Conservation (phyloP, 2,329 filamentous ascomycete species). For the Rasamsonia emersonii region DNA sequence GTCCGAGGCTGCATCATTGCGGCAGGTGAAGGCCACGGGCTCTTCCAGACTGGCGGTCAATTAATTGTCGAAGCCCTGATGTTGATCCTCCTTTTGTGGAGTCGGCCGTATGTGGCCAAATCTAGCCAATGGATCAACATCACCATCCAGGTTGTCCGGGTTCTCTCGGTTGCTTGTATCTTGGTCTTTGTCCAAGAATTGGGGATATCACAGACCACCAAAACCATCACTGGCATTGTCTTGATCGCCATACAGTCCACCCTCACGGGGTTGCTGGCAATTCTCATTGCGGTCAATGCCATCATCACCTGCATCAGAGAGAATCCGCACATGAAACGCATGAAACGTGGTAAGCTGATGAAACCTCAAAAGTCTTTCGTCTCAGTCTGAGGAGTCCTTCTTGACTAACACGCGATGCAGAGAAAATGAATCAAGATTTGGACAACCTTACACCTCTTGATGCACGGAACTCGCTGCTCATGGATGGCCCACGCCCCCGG, state of each 20-base stretch:
- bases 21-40: constrained; percentile 73
- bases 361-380: neutral
- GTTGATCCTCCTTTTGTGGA: constrained; percentile 72
- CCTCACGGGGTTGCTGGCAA: constrained; percentile 71
- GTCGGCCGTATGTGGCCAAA: constrained; percentile 75
- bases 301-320: constrained; percentile 72
- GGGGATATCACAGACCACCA: constrained; percentile 79
- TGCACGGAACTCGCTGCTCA: constrained; percentile 60
- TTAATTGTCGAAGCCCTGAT: constrained; percentile 73
- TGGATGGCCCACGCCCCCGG: constrained; percentile 7
- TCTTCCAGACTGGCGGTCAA: constrained; percentile 71
- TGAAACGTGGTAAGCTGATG: too few relatives aligned
- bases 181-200: constrained; percentile 91
- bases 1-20: constrained; percentile 81
- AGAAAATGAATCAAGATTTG: constrained; percentile 66
- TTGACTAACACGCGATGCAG: too few relatives aligned
- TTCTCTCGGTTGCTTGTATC: constrained; percentile 81
- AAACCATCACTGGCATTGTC: constrained; percentile 88
- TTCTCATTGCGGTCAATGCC: constrained; percentile 83
- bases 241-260: constrained; percentile 85
- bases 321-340: constrained; percentile 85
- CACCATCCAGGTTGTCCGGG: constrained; percentile 77
- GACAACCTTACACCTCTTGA: constrained; percentile 82
- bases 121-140: constrained; percentile 92
- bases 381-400: too few relatives aligned